phyloP scores from a whole-genome alignment of 176 grass and related monocot species.

The Typha latifolia region DNA sequence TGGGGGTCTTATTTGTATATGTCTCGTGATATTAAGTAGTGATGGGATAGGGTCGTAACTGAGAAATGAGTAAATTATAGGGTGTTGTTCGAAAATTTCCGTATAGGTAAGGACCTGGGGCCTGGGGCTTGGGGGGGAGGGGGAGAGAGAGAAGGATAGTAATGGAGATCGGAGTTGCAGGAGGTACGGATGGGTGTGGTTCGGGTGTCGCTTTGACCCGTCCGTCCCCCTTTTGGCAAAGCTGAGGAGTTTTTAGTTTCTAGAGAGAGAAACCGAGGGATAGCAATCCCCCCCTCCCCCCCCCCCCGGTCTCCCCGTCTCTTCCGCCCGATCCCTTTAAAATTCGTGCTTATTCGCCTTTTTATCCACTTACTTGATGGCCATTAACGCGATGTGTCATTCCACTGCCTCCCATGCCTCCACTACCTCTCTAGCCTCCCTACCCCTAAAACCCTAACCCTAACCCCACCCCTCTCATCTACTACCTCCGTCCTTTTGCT shows the following conservation, averaged over 20 bases:
- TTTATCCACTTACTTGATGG: neutral
- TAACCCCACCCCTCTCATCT: constrained; percentile 17
- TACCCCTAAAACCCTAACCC: too few relatives aligned
- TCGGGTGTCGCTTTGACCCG: neutral
- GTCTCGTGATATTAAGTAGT: too few relatives aligned
- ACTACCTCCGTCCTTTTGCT: neutral
- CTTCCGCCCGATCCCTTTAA: constrained; percentile 10
- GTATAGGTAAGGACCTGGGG: neutral
- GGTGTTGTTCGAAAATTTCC: too few relatives aligned
- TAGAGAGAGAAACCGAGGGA: constrained; percentile 9
- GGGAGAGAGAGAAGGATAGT: neutral
- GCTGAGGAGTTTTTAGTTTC: neutral
- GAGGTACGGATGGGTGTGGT: neutral
- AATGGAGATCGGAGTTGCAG: neutral
- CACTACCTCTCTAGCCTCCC: neutral
- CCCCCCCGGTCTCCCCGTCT: constrained; percentile 6
- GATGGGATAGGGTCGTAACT: too few relatives aligned
- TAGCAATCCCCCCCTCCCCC: constrained; percentile 12
- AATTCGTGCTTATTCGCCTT: neutral
- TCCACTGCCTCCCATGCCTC: constrained; percentile 10
- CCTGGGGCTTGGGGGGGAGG: neutral
- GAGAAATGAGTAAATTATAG: too few relatives aligned
- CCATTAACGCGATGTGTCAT: constrained; percentile 10
- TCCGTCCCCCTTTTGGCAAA: neutral
- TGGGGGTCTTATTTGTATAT: too few relatives aligned